Conservation (phyloP, 345 rosid species). For the Salix arbutifolia region DNA sequence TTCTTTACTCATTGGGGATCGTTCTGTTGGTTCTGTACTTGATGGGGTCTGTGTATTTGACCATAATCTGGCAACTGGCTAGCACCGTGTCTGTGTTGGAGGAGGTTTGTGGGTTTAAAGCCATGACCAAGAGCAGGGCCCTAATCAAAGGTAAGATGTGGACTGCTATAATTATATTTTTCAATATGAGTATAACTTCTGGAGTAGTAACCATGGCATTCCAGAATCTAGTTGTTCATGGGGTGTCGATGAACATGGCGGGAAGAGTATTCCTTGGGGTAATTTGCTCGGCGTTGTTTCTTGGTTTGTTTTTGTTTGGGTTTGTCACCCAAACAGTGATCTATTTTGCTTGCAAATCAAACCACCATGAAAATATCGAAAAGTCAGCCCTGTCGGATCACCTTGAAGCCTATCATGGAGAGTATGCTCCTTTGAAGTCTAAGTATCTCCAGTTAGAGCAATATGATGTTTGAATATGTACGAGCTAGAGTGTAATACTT, state of each 20-base stretch:
- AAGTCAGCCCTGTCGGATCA: constrained; percentile 49
- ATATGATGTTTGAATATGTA: background rate
- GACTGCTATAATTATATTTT: too few relatives aligned
- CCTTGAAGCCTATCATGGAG: constrained; percentile 50
- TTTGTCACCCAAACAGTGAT: constrained; percentile 45
- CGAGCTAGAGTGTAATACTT: too few relatives aligned
- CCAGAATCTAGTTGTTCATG: constrained; percentile 27
- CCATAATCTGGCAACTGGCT: too few relatives aligned
- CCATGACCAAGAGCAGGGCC: too few relatives aligned
- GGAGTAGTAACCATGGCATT: too few relatives aligned
- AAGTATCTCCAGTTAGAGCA: constrained; percentile 18
- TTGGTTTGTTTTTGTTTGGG: constrained; percentile 27
- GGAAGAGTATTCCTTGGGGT: constrained; percentile 26
- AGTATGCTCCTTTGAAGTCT: constrained; percentile 20
- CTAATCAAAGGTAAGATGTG: too few relatives aligned
- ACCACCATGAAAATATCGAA: constrained; percentile 52
- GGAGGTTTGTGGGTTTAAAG: too few relatives aligned
- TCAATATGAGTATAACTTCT: too few relatives aligned
- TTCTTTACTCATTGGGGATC: too few relatives aligned
- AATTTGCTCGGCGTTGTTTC: constrained; percentile 32
- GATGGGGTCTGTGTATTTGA: too few relatives aligned
- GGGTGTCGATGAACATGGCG: constrained; percentile 10
- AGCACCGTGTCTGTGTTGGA: too few relatives aligned
- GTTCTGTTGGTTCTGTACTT: too few relatives aligned
- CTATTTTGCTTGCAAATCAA: constrained; percentile 57